These are phyloP conservation scores for Microbotryum scabiosae DNA, from an alignment of 1,284 basidiomycete species.

Conservation along the genomic window DNA sequence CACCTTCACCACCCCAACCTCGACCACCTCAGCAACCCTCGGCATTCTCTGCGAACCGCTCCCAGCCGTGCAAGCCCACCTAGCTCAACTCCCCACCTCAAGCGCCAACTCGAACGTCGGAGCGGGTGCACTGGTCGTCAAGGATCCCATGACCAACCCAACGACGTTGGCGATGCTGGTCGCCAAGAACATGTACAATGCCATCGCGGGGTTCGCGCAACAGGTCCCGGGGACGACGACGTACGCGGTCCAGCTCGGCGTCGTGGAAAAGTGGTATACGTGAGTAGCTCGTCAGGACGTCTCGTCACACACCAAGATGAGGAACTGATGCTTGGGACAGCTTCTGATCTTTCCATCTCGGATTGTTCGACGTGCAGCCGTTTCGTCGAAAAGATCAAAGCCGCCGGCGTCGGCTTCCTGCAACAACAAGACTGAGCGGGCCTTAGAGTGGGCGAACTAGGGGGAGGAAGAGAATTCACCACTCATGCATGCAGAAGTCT, in stretches of 20 bases:
- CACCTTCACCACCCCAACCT: not conserved
- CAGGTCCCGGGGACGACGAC: conserved; percentile 10
- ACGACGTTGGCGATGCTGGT: conserved; percentile 12
- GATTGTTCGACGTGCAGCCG: conserved; percentile 1
- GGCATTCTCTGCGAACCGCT: conserved; percentile 26
- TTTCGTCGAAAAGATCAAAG: conserved; percentile 25
- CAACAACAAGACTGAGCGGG: conserved; percentile 11
- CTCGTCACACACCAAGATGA: too few species aligned
- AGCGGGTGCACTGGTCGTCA: not conserved
- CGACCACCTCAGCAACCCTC: conserved; percentile 6
- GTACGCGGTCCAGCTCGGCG: conserved; percentile 11
- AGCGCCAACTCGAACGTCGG: not conserved
- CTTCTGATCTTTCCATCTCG: not conserved
- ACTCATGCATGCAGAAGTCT: too few species aligned
- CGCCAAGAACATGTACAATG: conserved; percentile 24
- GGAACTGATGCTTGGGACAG: too few species aligned
- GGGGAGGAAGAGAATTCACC: too few species aligned
- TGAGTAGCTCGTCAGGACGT: not conserved
- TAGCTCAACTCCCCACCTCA: conserved; percentile 5
- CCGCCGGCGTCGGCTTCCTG: conserved; percentile 18
- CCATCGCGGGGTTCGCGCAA: conserved; percentile 18
- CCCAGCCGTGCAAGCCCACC: conserved; percentile 20
- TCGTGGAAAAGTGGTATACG: conserved; percentile 22
- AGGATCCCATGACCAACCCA: not conserved
- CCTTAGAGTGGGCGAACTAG: too few species aligned